phyloP scores from a whole-genome alignment of 305 asterid species.

The Plantago rigida region DNA sequence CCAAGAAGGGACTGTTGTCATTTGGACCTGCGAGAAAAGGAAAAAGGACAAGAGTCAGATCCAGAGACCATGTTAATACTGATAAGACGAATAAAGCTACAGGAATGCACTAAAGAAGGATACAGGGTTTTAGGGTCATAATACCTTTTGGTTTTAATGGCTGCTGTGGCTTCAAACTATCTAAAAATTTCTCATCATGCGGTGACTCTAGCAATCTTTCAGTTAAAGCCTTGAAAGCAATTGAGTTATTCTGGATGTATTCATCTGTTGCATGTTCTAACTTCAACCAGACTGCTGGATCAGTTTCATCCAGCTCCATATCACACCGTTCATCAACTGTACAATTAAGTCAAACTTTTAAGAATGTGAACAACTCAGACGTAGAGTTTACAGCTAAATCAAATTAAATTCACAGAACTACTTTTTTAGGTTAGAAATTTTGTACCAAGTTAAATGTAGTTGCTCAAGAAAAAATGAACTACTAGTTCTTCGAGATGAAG shows the following conservation, averaged over 20 bases:
- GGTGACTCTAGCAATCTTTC: constrained; percentile 74
- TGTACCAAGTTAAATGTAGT: background rate
- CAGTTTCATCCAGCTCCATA: constrained; percentile 99
- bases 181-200: constrained; percentile 61
- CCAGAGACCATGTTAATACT: constrained; percentile 11
- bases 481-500: constrained; percentile 12
- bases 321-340: constrained; percentile 97
- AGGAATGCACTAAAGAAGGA: constrained; percentile 22
- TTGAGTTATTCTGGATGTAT: constrained; percentile 56
- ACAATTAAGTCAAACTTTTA: constrained; percentile 23
- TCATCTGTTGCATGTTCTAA: constrained; percentile 84
- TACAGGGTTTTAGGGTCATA: constrained; percentile 25
- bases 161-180: constrained; percentile 50
- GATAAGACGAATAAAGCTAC: constrained; percentile 23
- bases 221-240: constrained; percentile 60
- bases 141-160: constrained; percentile 46
- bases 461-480: constrained; percentile 11
- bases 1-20: constrained; percentile 64
- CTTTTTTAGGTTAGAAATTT: background rate
- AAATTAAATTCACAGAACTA: constrained; percentile 12
- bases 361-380: constrained; percentile 11
- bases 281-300: constrained; percentile 81
- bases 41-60: constrained; percentile 6
- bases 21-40: constrained; percentile 31
- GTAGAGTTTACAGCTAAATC: background rate